phyloP scores from a whole-genome alignment of 345 rosid species.

The Eucalyptus pauciflora region DNA sequence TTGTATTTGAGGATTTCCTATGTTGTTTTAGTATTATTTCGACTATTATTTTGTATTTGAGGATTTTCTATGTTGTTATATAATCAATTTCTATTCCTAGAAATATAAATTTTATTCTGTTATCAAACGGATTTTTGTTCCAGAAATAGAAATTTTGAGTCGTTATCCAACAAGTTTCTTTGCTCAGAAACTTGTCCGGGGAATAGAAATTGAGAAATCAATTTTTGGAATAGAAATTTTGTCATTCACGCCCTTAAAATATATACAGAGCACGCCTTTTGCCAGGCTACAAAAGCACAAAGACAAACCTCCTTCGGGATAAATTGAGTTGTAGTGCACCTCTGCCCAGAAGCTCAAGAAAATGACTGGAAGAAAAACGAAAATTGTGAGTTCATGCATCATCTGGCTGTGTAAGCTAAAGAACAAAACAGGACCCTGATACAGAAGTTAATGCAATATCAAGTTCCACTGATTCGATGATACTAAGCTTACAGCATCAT shows the following conservation, averaged over 20 bases:
- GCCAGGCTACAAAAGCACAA: neutral
- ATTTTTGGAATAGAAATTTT: too few relatives aligned
- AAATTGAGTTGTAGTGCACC: slow-evolving; percentile 93
- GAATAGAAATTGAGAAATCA: too few relatives aligned
- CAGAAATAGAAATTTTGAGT: too few relatives aligned
- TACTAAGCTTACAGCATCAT: neutral
- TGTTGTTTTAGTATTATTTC: too few relatives aligned
- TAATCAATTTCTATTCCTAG: too few relatives aligned
- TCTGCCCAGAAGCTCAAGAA: slow-evolving; percentile 96
- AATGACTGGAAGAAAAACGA: slow-evolving; percentile 39
- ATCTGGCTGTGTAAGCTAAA: neutral
- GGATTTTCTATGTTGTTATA: too few relatives aligned
- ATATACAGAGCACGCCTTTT: neutral
- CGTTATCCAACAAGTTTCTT: too few relatives aligned
- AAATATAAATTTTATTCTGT: too few relatives aligned
- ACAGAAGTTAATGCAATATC: neutral
- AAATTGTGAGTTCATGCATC: neutral
- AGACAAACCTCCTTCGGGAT: slow-evolving; percentile 66
- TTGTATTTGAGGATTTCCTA: too few relatives aligned
- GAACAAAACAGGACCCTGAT: neutral
- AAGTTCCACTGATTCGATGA: neutral
- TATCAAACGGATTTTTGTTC: too few relatives aligned
- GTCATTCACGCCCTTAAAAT: neutral
- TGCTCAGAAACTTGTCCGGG: too few relatives aligned
- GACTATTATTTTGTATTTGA: too few relatives aligned